Percentiles rank a stretch among this genome's conserved stretches.
Conservation (phyloP, 192 early-diverging fungal genomes). For the Ramicandelaber brevisporus region DNA sequence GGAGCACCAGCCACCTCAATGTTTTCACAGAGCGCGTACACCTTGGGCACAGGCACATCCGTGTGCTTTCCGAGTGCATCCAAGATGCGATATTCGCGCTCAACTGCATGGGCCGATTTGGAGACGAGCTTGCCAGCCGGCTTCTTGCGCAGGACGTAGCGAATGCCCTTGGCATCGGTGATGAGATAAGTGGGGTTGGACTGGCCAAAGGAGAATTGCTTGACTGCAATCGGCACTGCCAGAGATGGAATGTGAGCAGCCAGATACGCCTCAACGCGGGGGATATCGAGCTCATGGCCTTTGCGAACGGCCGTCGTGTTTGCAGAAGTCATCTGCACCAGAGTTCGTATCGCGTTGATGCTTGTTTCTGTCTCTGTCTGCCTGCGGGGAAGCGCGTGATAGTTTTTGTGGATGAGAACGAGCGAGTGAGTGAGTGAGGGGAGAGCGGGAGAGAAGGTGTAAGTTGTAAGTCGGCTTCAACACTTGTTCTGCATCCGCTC, state of each 20-base stretch:
- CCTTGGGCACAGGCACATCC: constrained; percentile 69
- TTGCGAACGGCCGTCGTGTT: no score
- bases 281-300: constrained; percentile 31
- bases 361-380: no score
- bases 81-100: constrained; percentile 68
- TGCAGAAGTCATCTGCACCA: no score
- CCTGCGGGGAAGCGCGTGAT: no score
- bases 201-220: constrained; percentile 79
- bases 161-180: constrained; percentile 29
- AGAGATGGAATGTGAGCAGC: constrained; percentile 19
- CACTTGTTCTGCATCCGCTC: no score
- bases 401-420: no score
- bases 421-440: no score
- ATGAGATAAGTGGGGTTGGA: constrained; percentile 88
- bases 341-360: no score
- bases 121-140: constrained; percentile 66
- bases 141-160: constrained; percentile 75
- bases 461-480: no score
- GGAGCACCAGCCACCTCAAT: constrained; percentile 59
- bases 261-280: constrained; percentile 32
- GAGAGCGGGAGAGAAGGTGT: no score
- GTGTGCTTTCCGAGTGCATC: constrained; percentile 42
- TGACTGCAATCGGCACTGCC: constrained; percentile 30
- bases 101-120: constrained; percentile 73
- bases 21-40: constrained; percentile 75